A percentile compares a stretch with the other conserved stretches of the same genome.
phyloP scores from a whole-genome alignment of 1,139 yeast genomes.

The Saccharomycopsis hybrid region DNA sequence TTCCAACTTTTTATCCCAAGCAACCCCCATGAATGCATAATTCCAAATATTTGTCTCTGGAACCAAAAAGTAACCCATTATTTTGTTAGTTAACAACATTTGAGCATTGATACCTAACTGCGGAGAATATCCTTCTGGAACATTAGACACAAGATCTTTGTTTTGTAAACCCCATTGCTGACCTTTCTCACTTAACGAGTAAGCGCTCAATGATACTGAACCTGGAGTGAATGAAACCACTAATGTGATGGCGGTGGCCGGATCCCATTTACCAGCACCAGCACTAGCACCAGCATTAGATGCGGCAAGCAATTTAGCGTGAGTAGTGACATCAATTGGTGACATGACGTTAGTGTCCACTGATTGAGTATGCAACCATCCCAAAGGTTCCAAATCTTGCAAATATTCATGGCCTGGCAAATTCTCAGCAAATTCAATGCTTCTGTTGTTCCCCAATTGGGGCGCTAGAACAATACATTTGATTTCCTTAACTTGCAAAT shows the following conservation, averaged over 20 bases:
- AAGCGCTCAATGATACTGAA: slow-evolving; percentile 70
- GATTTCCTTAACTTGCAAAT: slow-evolving; percentile 69
- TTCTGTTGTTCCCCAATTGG: slow-evolving; percentile 70
- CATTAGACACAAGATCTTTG: slow-evolving; percentile 42
- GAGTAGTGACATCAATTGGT: slow-evolving; percentile 67
- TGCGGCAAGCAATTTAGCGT: slow-evolving; percentile 36
- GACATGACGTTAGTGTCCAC: slow-evolving; percentile 55
- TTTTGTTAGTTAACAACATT: slow-evolving; percentile 64
- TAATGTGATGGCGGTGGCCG: slow-evolving; percentile 45
- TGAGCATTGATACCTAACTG: slow-evolving; percentile 60
- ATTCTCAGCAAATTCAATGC: slow-evolving; percentile 53
- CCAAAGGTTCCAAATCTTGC: slow-evolving; percentile 53
- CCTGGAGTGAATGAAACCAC: slow-evolving; percentile 78
- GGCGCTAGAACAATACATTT: slow-evolving; percentile 76
- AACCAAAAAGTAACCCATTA: slow-evolving; percentile 78
- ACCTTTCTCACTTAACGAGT: slow-evolving; percentile 56
- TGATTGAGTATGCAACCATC: slow-evolving; percentile 78
- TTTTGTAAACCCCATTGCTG: slow-evolving; percentile 71
- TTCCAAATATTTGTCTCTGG: slow-evolving; percentile 90
- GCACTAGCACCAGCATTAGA: slow-evolving; percentile 28
- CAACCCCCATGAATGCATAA: slow-evolving; percentile 80
- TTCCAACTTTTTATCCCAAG: slow-evolving; percentile 60
- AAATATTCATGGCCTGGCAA: slow-evolving; percentile 28
- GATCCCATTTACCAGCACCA: slow-evolving; percentile 29
- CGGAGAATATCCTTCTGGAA: slow-evolving; percentile 61